These are phyloP conservation scores for Penicillium simplicissimum DNA, from an alignment of 495 filamentous ascomycete genomes.

Conservation along the genomic window DNA sequence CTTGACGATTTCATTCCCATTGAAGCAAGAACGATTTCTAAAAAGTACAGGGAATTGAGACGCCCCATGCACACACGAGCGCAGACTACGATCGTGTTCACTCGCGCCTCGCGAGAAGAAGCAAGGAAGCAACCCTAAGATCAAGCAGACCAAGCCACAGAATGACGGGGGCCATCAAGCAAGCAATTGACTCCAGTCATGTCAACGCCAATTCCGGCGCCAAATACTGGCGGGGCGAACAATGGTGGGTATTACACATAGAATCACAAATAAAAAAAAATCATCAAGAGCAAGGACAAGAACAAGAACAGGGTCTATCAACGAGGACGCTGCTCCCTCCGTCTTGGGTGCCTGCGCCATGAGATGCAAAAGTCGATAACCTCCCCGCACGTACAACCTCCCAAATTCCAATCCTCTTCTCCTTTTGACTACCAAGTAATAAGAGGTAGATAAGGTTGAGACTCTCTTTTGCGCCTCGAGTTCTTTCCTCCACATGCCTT, in stretches of 20 bases:
- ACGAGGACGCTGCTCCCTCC: not conserved
- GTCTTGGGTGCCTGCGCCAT: not conserved
- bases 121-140: not conserved
- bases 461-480: not conserved
- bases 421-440: not conserved
- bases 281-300: slow-evolving; percentile 18
- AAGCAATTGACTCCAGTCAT: slow-evolving; percentile 22
- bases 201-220: slow-evolving; percentile 29
- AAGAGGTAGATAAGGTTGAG: not conserved
- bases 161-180: slow-evolving; percentile 10
- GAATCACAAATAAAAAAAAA: slow-evolving; percentile 7
- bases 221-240: slow-evolving; percentile 19
- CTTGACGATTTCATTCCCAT: too few species aligned
- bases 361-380: slow-evolving; percentile 7
- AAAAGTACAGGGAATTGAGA: too few species aligned
- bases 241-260: slow-evolving; percentile 35
- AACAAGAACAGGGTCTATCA: slow-evolving; percentile 10
- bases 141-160: slow-evolving; percentile 9
- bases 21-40: too few species aligned
- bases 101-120: not conserved
- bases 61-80: not conserved
- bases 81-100: not conserved
- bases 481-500: slow-evolving; percentile 2
- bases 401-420: not conserved
- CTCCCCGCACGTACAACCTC: not conserved